phyloP scores from a whole-genome alignment of 352 stramenopile species.

The Pythium scleroteichum region DNA sequence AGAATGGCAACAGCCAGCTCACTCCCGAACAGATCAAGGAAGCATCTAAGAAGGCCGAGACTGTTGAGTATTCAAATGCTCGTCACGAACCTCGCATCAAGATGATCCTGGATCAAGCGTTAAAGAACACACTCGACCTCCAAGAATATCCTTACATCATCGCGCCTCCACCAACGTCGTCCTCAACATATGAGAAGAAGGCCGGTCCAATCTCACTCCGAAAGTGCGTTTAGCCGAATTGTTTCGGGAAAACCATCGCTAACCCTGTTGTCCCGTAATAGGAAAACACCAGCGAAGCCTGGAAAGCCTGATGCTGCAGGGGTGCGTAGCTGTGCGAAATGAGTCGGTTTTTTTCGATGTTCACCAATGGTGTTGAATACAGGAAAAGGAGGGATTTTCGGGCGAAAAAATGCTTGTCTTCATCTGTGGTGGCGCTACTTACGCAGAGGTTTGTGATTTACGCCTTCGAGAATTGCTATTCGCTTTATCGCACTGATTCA shows the following conservation, averaged over 20 bases:
- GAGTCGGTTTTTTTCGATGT: too few relatives aligned
- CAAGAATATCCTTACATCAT: slow-evolving; percentile 85
- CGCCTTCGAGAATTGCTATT: neutral
- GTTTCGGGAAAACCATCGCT: too few relatives aligned
- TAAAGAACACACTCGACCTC: slow-evolving; percentile 66
- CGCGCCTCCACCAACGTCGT: slow-evolving; percentile 50
- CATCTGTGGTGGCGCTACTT: slow-evolving; percentile 92
- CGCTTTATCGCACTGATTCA: neutral
- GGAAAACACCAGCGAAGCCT: slow-evolving; percentile 22
- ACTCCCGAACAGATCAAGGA: slow-evolving; percentile 67
- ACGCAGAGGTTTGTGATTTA: slow-evolving; percentile 84
- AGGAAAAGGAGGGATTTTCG: slow-evolving; percentile 59
- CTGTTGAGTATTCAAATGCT: slow-evolving; percentile 77
- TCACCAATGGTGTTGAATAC: neutral
- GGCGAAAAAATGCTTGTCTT: slow-evolving; percentile 95
- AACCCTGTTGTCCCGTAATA: neutral
- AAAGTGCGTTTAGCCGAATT: slow-evolving; percentile 46
- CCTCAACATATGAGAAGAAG: slow-evolving; percentile 44
- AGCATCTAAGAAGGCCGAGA: slow-evolving; percentile 57
- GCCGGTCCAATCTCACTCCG: slow-evolving; percentile 59
- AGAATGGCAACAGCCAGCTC: slow-evolving; percentile 60
- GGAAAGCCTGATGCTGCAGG: slow-evolving; percentile 6
- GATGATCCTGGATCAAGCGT: slow-evolving; percentile 47
- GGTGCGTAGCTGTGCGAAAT: neutral
- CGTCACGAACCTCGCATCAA: slow-evolving; percentile 81